Evolutionary conservation across 1,139 yeast species (phyloP), one percentile per base, ranked within the genome.

Genomic region (Spencermartinsiella ligniputridi): DNA sequence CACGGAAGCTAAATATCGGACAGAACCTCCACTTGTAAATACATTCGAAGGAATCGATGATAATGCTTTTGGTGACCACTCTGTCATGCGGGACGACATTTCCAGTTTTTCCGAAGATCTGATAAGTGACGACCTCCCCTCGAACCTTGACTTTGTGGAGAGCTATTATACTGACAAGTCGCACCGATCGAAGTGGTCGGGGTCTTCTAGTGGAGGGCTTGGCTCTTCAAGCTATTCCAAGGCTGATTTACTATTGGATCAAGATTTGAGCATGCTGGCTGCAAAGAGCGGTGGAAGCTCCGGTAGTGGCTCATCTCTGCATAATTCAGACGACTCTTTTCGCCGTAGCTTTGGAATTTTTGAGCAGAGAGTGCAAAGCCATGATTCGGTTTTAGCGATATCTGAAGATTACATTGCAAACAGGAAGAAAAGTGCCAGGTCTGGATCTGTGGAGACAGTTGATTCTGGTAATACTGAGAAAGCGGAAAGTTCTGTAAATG

Each of bases 1-100:
- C 50, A 76, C 76, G 5, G 79, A 79, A 19, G 72, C 63, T 70
- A 72, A 54, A 41, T 63, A 57, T 46, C 58, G 54, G 32, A 58
- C 64, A 1, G 58, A 57, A 29, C 52, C 64, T 0, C 69, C 67
- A 2, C 53, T 82, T 3, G 33, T 21, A 5, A 69, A 80, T 54
- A 62, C 79, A 0, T 70, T 84, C 42, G 65, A 70, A 1, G 77
- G 69, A 19, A 58, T 84, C 12, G 79, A 75, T 27, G 68, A 64
- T 1, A 50, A 66, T 22, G 68, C 67, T 1, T 66, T 70, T 43
- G 46, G 32, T 22, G 45, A 22, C 18, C 24, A 29, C 39, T 45
- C 50, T 6, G 32, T 27, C 4, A 5, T 27, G 15, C 8, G 15
- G 32, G 32, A 27, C 5, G 45, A 42, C 30, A 50, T 46, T 18